Evolutionary conservation across 768 basidiomycete species (phyloP).

Genomic region (Leccinum aurantiacum): DNA sequence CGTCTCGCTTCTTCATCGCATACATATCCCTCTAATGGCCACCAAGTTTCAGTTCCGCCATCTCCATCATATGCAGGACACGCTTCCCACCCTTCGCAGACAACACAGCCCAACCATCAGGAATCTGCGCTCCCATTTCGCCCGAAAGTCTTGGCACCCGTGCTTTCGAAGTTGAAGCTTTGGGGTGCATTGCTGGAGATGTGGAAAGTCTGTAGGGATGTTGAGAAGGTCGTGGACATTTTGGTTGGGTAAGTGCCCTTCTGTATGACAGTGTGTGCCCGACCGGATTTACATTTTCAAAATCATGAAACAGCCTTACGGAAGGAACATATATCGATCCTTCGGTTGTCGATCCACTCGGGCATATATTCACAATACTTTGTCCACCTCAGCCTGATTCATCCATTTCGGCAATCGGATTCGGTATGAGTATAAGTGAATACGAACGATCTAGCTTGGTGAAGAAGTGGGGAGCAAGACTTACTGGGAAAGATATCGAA

Average conservation of each 20-base stretch:
- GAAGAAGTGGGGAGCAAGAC: conserved; percentile 80
- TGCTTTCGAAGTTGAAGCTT: conserved; percentile 17
- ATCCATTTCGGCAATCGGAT: conserved; percentile 3
- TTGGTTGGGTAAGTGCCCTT: conserved; percentile 25
- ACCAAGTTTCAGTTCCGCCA: conserved; percentile 7
- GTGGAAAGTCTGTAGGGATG: conserved; percentile 26
- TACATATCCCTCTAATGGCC: conserved; percentile 4
- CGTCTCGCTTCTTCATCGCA: conserved; percentile 20
- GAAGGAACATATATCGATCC: conserved; percentile 29
- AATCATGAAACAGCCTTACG: conserved; percentile 17
- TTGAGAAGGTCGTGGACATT: conserved; percentile 22
- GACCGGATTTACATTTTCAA: not conserved
- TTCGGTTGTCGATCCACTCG: conserved; percentile 27
- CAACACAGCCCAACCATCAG: not conserved
- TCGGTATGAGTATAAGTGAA: conserved; percentile 16
- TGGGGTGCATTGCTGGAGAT: conserved; percentile 30
- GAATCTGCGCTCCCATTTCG: conserved; percentile 18
- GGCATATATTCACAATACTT: conserved; percentile 30
- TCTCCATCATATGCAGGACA: conserved; percentile 12
- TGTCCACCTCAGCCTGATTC: conserved; percentile 10
- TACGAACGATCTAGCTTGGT: conserved; percentile 54
- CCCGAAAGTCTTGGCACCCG: conserved; percentile 19
- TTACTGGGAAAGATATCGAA: conserved; percentile 66
- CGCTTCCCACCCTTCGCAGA: conserved; percentile 11
- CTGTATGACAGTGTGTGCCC: not conserved